These are phyloP conservation scores for Parmales sp. DNA, from an alignment of 108 stramenopile genomes.

Conservation along the genomic window DNA sequence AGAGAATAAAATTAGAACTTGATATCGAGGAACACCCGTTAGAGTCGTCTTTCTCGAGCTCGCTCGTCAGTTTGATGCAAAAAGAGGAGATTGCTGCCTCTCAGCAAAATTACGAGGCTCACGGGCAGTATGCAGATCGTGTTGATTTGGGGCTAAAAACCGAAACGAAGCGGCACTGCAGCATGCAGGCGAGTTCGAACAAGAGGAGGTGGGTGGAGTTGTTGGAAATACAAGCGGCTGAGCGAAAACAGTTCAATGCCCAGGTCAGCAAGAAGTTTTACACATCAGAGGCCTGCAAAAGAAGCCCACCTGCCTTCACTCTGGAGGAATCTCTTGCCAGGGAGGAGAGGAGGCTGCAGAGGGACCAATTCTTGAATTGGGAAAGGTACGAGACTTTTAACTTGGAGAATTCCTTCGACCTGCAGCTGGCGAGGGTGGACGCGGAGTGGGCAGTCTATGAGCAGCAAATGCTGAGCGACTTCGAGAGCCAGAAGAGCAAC, in stretches of 20 bases:
- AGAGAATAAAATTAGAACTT: neutral
- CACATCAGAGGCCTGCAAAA: neutral
- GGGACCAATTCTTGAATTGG: neutral
- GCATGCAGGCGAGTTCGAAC: neutral
- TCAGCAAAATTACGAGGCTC: neutral
- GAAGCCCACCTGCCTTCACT: too few relatives aligned
- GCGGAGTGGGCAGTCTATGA: slow-evolving; percentile 9
- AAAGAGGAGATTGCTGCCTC: neutral
- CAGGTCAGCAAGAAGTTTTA: neutral
- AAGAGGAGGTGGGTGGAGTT: neutral
- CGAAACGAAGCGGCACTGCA: neutral
- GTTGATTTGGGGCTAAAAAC: neutral
- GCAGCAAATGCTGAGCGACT: slow-evolving; percentile 11
- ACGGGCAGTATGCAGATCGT: neutral
- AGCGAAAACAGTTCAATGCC: neutral
- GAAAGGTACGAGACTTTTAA: slow-evolving; percentile 3
- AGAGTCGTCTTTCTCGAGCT: neutral
- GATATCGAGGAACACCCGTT: neutral
- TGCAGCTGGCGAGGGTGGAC: neutral
- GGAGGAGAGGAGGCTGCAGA: neutral
- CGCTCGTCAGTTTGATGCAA: neutral
- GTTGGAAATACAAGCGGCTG: neutral
- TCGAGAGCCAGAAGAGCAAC: neutral
- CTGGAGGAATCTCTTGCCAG: neutral
- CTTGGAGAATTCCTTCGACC: neutral